A percentile compares a stretch with the other conserved stretches of the same genome.
Conservation (phyloP, 768 basidiomycete species). For the Trametes gibbosa region DNA sequence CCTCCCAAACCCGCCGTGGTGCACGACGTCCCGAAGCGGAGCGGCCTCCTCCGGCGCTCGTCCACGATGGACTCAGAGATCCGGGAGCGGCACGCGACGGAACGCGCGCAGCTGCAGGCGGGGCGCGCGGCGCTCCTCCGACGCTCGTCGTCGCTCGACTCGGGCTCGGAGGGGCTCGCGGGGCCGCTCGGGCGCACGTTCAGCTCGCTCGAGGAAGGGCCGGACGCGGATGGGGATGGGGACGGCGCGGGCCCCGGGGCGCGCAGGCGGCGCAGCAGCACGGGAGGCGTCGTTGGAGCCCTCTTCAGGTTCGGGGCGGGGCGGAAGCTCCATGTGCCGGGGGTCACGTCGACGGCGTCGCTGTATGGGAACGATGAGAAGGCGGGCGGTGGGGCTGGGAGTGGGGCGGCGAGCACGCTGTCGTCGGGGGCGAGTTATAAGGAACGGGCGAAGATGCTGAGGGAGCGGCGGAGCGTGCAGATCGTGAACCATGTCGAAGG, state of each 20-base stretch:
- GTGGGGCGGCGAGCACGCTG: neutral
- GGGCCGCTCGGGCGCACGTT: constrained; percentile 16
- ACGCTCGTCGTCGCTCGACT: constrained; percentile 3
- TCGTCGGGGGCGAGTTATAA: constrained; percentile 9
- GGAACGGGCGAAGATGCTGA: constrained; percentile 11
- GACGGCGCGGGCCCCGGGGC: neutral
- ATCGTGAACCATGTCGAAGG: constrained; percentile 26
- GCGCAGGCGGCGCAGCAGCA: neutral
- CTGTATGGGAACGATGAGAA: constrained; percentile 1
- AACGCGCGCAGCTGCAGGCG: neutral
- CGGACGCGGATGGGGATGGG: neutral
- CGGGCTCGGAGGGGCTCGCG: neutral
- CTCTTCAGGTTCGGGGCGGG: constrained; percentile 5
- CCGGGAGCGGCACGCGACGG: constrained; percentile 2
- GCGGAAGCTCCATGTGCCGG: neutral
- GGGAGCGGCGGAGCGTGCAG: constrained; percentile 17
- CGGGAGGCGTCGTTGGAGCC: constrained; percentile 12
- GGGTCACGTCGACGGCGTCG: neutral
- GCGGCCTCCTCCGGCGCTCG: constrained; percentile 6
- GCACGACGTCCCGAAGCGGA: constrained; percentile 4
- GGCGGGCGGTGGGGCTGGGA: neutral
- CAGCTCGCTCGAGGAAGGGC: constrained; percentile 11
- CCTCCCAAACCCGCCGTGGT: neutral
- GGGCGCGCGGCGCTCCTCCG: neutral
- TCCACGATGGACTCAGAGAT: constrained; percentile 13